Evolutionary conservation across 176 grass and related monocot genomes (phyloP).

Genomic region (Calamus simplicifolius): DNA sequence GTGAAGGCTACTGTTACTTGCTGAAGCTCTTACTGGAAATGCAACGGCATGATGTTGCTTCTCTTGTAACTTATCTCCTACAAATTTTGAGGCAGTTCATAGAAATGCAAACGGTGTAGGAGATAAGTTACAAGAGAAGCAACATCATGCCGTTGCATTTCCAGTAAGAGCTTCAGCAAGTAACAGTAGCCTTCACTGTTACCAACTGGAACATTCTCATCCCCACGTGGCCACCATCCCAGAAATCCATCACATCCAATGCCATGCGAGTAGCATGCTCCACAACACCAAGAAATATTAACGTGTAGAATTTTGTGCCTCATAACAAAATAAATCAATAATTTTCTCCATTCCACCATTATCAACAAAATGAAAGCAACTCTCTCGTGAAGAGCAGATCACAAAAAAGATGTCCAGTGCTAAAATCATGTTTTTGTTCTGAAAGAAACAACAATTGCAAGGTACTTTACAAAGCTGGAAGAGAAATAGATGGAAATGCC

Average conservation of each 20-base stretch:
- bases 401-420: slow-evolving; percentile 72
- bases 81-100: slow-evolving; percentile 86
- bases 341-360: slow-evolving; percentile 86
- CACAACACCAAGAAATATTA: slow-evolving; percentile 73
- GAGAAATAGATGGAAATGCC: no score
- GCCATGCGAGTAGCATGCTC: slow-evolving; percentile 67
- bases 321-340: slow-evolving; percentile 44
- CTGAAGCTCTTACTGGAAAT: slow-evolving; percentile 82
- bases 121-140: slow-evolving; percentile 59
- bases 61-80: slow-evolving; percentile 57
- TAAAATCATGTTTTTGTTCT: slow-evolving; percentile 57
- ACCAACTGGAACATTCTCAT: slow-evolving; percentile 37
- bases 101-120: slow-evolving; percentile 77
- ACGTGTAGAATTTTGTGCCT: slow-evolving; percentile 51
- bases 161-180: slow-evolving; percentile 75
- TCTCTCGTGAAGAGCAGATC: slow-evolving; percentile 77
- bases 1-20: slow-evolving; percentile 68
- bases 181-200: slow-evolving; percentile 69
- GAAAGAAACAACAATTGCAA: slow-evolving; percentile 20
- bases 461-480: no score
- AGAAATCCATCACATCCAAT: slow-evolving; percentile 93
- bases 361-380: slow-evolving; percentile 75
- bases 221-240: slow-evolving; percentile 68
- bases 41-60: slow-evolving; percentile 79
- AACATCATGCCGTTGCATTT: slow-evolving; percentile 83